phyloP scores from a whole-genome alignment of 2,329 filamentous ascomycete genomes.

The Beauveria caledonica region DNA sequence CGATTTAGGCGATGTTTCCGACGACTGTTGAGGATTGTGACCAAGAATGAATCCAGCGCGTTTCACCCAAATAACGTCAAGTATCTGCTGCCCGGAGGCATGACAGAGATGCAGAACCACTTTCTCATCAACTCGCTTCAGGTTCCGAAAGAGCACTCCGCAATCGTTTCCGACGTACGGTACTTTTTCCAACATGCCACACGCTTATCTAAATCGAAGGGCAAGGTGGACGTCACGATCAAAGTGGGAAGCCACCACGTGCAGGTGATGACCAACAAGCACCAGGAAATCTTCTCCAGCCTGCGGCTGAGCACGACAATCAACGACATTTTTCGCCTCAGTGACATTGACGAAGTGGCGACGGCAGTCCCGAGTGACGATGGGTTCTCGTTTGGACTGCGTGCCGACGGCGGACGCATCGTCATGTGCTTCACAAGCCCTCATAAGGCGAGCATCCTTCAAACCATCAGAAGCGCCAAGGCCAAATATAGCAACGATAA shows the following conservation, averaged over 20 bases:
- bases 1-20: conserved; percentile 51
- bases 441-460: conserved; percentile 54
- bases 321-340: conserved; percentile 62
- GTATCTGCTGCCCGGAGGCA: conserved; percentile 56
- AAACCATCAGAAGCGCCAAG: conserved; percentile 55
- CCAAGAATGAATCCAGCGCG: conserved; percentile 50
- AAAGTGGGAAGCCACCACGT: conserved; percentile 63
- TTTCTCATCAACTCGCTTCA: conserved; percentile 60
- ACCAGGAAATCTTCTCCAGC: conserved; percentile 58
- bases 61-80: conserved; percentile 59
- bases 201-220: conserved; percentile 58
- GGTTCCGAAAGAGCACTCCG: conserved; percentile 62
- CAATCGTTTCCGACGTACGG: conserved; percentile 56
- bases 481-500: conserved; percentile 56
- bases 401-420: conserved; percentile 61
- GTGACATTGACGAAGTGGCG: conserved; percentile 59
- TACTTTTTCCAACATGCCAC: conserved; percentile 59
- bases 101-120: conserved; percentile 57
- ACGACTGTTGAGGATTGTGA: conserved; percentile 51
- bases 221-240: conserved; percentile 61
- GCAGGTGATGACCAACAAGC: conserved; percentile 60
- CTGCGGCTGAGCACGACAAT: conserved; percentile 54
- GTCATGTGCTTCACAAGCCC: conserved; percentile 65
- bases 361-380: conserved; percentile 58
- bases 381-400: conserved; percentile 57